Conservation (phyloP, 2,329 filamentous ascomycete species). For the Penicillium glabrum region DNA sequence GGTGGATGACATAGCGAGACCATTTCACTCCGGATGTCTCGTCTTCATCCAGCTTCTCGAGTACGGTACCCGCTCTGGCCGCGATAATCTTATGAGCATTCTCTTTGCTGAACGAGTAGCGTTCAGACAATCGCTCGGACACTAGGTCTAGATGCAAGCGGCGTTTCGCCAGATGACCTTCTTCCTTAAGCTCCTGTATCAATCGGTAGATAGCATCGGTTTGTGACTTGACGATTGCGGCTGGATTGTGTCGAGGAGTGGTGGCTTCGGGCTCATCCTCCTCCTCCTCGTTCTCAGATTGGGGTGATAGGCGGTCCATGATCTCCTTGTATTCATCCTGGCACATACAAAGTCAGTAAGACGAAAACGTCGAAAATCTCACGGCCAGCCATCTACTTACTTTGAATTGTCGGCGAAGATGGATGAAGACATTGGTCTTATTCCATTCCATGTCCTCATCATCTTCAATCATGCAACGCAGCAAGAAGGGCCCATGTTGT, state of each 20-base stretch:
- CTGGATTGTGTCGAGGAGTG: constrained; percentile 26
- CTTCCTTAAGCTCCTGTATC: constrained; percentile 40
- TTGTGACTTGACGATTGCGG: constrained; percentile 32
- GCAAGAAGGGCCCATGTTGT: constrained; percentile 46
- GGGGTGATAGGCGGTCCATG: constrained; percentile 26
- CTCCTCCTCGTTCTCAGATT: constrained; percentile 15
- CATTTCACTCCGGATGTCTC: constrained; percentile 38
- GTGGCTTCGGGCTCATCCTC: constrained; percentile 20
- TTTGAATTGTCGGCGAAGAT: constrained; percentile 44
- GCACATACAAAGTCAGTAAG: background rate
- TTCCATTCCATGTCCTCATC: constrained; percentile 48
- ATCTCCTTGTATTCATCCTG: constrained; percentile 37
- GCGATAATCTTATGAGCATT: constrained; percentile 39
- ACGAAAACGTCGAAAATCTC: background rate
- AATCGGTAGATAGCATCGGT: constrained; percentile 38
- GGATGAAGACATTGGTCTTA: constrained; percentile 43
- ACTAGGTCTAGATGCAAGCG: constrained; percentile 40
- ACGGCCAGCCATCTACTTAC: constrained; percentile 24
- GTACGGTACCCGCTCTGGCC: constrained; percentile 31
- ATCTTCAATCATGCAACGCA: constrained; percentile 48
- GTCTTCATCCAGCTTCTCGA: constrained; percentile 39
- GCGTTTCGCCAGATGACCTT: constrained; percentile 42
- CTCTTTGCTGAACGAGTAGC: constrained; percentile 33
- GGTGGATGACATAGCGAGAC: constrained; percentile 43
- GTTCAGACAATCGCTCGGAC: constrained; percentile 28